Conservation (phyloP, 2,329 filamentous ascomycete genomes). For the Sarocladiaceae sp. region DNA sequence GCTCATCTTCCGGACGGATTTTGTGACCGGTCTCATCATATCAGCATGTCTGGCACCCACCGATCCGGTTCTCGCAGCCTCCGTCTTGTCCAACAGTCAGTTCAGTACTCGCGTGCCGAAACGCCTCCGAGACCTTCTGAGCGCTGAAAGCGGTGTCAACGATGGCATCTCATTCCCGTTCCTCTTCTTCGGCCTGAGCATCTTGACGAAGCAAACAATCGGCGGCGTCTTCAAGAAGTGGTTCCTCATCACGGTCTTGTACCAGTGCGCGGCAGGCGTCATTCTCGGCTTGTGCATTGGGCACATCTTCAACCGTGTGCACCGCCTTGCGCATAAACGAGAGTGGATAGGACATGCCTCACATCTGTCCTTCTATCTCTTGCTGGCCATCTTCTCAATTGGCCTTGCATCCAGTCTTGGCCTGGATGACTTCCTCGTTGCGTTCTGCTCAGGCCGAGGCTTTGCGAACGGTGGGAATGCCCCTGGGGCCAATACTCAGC, state of each 20-base stretch:
- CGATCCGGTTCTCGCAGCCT: slow-evolving; percentile 52
- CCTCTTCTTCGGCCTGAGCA: slow-evolving; percentile 36
- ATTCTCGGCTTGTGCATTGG: slow-evolving; percentile 42
- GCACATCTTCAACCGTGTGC: slow-evolving; percentile 32
- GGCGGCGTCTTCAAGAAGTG: slow-evolving; percentile 28
- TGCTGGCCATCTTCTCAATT: slow-evolving; percentile 44
- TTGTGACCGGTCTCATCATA: slow-evolving; percentile 45
- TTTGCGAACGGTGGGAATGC: slow-evolving; percentile 30
- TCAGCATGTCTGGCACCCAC: slow-evolving; percentile 51
- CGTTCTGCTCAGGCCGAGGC: slow-evolving; percentile 39
- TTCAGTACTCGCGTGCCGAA: slow-evolving; percentile 52
- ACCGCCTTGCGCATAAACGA: slow-evolving; percentile 30
- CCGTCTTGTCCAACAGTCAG: slow-evolving; percentile 51
- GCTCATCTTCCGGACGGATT: slow-evolving; percentile 41
- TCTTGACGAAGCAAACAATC: not conserved
- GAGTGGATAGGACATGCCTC: slow-evolving; percentile 46
- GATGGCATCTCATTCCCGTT: slow-evolving; percentile 55
- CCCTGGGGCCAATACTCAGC: slow-evolving; percentile 45
- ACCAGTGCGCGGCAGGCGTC: slow-evolving; percentile 44
- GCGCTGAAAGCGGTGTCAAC: slow-evolving; percentile 49
- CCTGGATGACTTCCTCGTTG: slow-evolving; percentile 51
- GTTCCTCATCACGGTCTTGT: slow-evolving; percentile 49
- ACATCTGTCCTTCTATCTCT: slow-evolving; percentile 40
- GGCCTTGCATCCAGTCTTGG: slow-evolving; percentile 47
- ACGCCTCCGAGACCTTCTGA: slow-evolving; percentile 50